phyloP scores from a whole-genome alignment of 176 grass and related monocot genomes.

The Coix lacrymajobi region DNA sequence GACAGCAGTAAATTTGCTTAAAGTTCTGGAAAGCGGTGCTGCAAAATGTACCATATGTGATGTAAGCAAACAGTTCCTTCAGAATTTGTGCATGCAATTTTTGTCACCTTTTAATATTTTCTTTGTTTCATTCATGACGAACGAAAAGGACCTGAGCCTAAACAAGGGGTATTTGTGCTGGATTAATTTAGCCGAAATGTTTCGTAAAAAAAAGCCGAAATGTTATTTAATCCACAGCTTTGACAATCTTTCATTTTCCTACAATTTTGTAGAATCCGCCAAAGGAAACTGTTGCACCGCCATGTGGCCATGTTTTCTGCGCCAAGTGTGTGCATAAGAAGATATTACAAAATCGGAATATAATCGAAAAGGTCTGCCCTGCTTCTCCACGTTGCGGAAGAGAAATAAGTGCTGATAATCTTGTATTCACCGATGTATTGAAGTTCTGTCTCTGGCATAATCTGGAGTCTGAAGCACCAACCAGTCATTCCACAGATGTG shows the following conservation, averaged over 20 bases:
- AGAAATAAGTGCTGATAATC: slow-evolving; percentile 33
- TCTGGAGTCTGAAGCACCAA: slow-evolving; percentile 26
- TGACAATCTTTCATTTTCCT: not conserved
- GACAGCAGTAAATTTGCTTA: slow-evolving; percentile 50
- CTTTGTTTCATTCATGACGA: not conserved
- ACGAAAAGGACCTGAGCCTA: not conserved
- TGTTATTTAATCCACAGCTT: not conserved
- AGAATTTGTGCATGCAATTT: not conserved
- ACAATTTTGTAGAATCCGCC: slow-evolving; percentile 54
- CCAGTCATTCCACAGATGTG: slow-evolving; percentile 11
- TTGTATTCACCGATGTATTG: slow-evolving; percentile 59
- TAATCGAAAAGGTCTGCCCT: slow-evolving; percentile 45
- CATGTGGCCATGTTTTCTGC: slow-evolving; percentile 88
- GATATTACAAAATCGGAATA: not conserved
- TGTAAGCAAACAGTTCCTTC: slow-evolving; percentile 46
- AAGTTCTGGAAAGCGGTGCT: slow-evolving; percentile 42
- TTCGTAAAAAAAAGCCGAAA: too few species aligned
- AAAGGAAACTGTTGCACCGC: slow-evolving; percentile 55
- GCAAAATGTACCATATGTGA: slow-evolving; percentile 61
- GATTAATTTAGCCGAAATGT: not conserved
- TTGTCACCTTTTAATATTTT: not conserved
- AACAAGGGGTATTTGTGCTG: not conserved
- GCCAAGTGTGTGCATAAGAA: slow-evolving; percentile 52
- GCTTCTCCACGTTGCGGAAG: slow-evolving; percentile 34
- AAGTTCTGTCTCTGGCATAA: slow-evolving; percentile 47